Evolutionary conservation across 78 protist species (phyloP).

Genomic region (Ministeria vibrans): DNA sequence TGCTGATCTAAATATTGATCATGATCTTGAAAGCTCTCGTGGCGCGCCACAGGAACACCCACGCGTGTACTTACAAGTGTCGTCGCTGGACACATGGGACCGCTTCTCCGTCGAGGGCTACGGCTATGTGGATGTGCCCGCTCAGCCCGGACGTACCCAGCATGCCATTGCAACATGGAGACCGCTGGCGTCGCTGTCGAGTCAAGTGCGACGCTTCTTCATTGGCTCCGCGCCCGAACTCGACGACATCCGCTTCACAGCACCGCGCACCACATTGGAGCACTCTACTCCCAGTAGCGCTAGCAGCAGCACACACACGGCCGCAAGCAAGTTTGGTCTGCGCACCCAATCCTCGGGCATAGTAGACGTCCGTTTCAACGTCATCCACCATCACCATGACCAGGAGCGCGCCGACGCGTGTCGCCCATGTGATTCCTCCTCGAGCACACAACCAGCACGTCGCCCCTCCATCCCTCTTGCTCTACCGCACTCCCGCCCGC

Average conservation of each 20-base stretch:
- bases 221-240: background rate
- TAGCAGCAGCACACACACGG: background rate
- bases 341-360: background rate
- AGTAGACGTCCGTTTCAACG: background rate
- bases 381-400: background rate
- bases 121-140: background rate
- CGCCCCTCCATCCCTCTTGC: no score
- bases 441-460: no score
- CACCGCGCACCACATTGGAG: background rate
- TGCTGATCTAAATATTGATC: background rate
- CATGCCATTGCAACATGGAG: background rate
- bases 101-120: conserved; percentile 5
- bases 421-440: no score
- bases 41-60: no score
- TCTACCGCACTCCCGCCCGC: no score
- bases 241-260: background rate
- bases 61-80: background rate
- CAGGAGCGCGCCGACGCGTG: no score
- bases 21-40: no score
- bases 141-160: background rate
- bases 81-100: background rate
- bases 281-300: background rate
- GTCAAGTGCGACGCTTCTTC: background rate
- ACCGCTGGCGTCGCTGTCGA: background rate
- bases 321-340: background rate